Evolutionary conservation across 2,329 filamentous ascomycete genomes (phyloP).

Genomic region (Aspergillus fructus): DNA sequence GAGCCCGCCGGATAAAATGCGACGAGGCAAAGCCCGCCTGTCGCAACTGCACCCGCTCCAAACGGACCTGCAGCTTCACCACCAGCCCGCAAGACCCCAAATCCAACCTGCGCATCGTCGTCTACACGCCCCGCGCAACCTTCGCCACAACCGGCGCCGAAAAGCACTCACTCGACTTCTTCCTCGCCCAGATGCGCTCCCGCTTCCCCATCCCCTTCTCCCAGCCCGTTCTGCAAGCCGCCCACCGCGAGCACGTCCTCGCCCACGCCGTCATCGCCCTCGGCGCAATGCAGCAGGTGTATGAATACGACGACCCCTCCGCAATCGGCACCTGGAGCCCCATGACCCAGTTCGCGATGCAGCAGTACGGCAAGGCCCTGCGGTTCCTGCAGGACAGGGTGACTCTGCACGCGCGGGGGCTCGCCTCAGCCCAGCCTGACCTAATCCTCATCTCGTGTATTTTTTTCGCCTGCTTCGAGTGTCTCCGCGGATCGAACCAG

Average conservation of each 20-base stretch:
- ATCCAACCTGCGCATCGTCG: not conserved
- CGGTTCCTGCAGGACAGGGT: conserved; percentile 1
- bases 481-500: not conserved
- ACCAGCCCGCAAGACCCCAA: not conserved
- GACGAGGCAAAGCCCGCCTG: conserved; percentile 12
- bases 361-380: conserved; percentile 9
- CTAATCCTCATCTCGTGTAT: conserved; percentile 7
- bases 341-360: conserved; percentile 6
- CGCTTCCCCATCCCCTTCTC: conserved; percentile 2
- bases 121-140: not conserved
- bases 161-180: conserved; percentile 4
- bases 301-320: conserved; percentile 1
- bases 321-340: conserved; percentile 3
- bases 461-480: conserved; percentile 11
- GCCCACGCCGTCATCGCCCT: conserved; percentile 2
- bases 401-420: not conserved
- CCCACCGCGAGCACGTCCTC: conserved; percentile 3
- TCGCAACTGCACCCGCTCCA: conserved; percentile 9
- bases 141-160: conserved; percentile 4
- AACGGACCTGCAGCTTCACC: conserved; percentile 1
- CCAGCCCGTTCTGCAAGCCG: not conserved
- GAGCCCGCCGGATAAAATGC: conserved; percentile 13
- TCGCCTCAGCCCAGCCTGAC: not conserved
- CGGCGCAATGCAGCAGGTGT: conserved; percentile 5
- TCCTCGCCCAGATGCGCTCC: conserved; percentile 2